A percentile compares a stretch with the other conserved stretches of the same genome.
These are phyloP conservation scores for Penicillium sp. DNA, from an alignment of 2,329 filamentous ascomycete species.

Conservation along the genomic window DNA sequence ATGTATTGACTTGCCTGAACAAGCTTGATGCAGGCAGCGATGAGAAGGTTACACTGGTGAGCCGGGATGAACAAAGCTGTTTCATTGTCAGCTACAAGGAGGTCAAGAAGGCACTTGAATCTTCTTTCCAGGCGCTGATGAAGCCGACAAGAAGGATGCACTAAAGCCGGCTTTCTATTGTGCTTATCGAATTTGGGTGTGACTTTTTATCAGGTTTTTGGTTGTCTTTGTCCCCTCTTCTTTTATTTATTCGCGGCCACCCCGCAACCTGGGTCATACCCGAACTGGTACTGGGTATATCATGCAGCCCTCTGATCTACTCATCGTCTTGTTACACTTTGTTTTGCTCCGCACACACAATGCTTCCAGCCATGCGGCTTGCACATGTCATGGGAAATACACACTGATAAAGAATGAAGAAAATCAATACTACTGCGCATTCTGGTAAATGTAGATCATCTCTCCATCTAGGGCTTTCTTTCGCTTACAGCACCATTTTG, in stretches of 20 bases:
- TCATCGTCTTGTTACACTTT: constrained; percentile 2
- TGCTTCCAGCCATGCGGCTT: neutral
- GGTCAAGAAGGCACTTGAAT: constrained; percentile 66
- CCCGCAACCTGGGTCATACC: neutral
- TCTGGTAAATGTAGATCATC: neutral
- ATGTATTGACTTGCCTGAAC: constrained; percentile 83
- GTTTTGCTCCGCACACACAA: constrained; percentile 1
- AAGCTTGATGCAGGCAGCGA: constrained; percentile 89
- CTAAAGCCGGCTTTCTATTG: constrained; percentile 17
- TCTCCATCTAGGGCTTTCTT: constrained; percentile 6
- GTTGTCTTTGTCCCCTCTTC: neutral
- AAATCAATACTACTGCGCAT: constrained; percentile 11
- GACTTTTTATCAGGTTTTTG: neutral
- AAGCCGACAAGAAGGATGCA: constrained; percentile 43
- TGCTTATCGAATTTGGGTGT: neutral
- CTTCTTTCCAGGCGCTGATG: constrained; percentile 60
- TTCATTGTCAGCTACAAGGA: constrained; percentile 91
- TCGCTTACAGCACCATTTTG: constrained; percentile 8
- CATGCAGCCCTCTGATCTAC: neutral
- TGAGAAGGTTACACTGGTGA: constrained; percentile 81
- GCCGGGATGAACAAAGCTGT: constrained; percentile 84
- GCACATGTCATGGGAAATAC: constrained; percentile 18
- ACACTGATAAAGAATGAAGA: constrained; percentile 25
- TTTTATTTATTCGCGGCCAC: neutral
- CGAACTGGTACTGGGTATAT: neutral